Conservation (phyloP, 345 rosid genomes). For the Eucalyptus paniculata region DNA sequence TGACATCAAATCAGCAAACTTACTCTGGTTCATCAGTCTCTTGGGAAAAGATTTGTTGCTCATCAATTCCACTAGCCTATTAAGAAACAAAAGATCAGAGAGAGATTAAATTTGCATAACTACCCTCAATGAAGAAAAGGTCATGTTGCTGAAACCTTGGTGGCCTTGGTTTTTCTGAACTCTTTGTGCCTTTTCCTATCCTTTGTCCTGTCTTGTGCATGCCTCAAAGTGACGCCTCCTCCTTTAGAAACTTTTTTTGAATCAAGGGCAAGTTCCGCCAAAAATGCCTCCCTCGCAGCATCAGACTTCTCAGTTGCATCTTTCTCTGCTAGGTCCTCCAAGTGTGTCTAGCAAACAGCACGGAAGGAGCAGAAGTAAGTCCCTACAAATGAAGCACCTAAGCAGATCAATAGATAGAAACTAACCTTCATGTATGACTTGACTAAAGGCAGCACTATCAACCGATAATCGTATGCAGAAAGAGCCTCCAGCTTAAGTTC, state of each 20-base stretch:
- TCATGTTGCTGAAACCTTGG: constrained; percentile 32
- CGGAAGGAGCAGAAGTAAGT: background rate
- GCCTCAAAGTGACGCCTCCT: constrained; percentile 43
- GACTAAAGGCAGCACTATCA: constrained; percentile 58
- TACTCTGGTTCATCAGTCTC: constrained; percentile 46
- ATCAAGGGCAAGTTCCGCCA: constrained; percentile 91
- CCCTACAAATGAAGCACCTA: background rate
- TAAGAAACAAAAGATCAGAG: constrained; percentile 2
- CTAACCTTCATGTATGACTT: constrained; percentile 77
- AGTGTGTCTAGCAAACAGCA: constrained; percentile 37
- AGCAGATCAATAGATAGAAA: constrained; percentile 1
- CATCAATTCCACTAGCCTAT: constrained; percentile 39
- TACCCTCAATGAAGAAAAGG: background rate
- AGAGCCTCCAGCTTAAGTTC: constrained; percentile 69
- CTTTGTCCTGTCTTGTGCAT: constrained; percentile 63
- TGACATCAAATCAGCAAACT: background rate
- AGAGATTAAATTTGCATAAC: background rate
- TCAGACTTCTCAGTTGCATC: constrained; percentile 95
- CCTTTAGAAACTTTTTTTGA: constrained; percentile 56
- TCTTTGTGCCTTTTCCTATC: constrained; percentile 79
- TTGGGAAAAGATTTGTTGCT: constrained; percentile 25
- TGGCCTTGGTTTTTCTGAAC: constrained; percentile 55
- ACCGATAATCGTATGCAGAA: constrained; percentile 58
- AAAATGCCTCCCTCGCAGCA: constrained; percentile 95
- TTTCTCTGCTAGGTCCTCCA: constrained; percentile 91